Conservation (phyloP, 202 grass and related monocot species). For the Dendrocalamus latiflorus region DNA sequence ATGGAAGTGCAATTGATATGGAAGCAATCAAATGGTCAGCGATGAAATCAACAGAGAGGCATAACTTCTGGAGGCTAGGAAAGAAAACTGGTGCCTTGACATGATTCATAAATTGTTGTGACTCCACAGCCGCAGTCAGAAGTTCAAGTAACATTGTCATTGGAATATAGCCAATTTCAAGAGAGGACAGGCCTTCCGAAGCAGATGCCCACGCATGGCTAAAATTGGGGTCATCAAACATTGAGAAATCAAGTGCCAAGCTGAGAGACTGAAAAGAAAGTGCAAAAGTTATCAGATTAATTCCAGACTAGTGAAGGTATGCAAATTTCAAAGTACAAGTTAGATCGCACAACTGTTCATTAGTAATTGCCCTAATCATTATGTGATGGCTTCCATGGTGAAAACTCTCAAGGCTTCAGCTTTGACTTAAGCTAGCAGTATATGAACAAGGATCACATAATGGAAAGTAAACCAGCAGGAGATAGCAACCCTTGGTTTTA, state of each 20-base stretch:
- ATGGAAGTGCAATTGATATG: slow-evolving; percentile 72
- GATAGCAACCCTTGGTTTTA: neutral
- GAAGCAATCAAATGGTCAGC: slow-evolving; percentile 72
- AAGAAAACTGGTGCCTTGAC: slow-evolving; percentile 58
- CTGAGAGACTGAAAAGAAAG: slow-evolving; percentile 60
- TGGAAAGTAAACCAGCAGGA: neutral
- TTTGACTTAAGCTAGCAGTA: neutral
- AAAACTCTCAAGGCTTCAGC: neutral
- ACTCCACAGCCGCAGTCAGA: slow-evolving; percentile 35
- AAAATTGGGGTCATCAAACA: slow-evolving; percentile 73
- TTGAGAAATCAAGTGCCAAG: slow-evolving; percentile 77
- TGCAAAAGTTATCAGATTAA: slow-evolving; percentile 9
- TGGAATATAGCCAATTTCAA: slow-evolving; percentile 91
- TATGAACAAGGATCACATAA: neutral
- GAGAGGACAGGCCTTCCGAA: too few relatives aligned
- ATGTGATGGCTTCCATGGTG: neutral
- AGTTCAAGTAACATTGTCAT: slow-evolving; percentile 71
- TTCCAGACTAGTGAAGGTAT: neutral
- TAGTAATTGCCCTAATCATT: neutral
- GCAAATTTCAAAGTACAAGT: neutral
- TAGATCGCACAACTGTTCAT: neutral
- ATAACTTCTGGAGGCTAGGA: slow-evolving; percentile 70
- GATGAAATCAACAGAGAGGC: slow-evolving; percentile 83
- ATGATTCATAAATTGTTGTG: slow-evolving; percentile 27
- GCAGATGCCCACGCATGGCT: slow-evolving; percentile 59